A percentile compares a stretch with the other conserved stretches of the same genome.
phyloP scores from a whole-genome alignment of 2,329 filamentous ascomycete species.

The Fusarium cyanostomum region DNA sequence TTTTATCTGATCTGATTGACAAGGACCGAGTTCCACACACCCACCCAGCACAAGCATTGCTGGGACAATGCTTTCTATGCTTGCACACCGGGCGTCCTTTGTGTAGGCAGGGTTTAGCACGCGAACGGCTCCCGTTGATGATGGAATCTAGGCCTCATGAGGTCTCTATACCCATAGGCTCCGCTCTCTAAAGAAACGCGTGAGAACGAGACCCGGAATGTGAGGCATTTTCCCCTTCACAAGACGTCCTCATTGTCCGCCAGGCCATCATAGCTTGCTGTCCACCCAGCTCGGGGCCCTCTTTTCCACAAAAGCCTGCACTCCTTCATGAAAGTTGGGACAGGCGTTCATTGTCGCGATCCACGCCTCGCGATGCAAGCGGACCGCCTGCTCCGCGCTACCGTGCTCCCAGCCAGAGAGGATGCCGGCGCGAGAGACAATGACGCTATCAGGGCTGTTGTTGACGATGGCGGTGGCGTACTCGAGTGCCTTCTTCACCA shows the following conservation, averaged over 20 bases:
- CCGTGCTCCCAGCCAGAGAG: constrained; percentile 74
- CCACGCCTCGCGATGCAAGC: constrained; percentile 61
- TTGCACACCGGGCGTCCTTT: constrained; percentile 21
- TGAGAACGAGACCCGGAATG: too few species aligned
- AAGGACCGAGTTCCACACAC: constrained; percentile 13
- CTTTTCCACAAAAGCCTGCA: constrained; percentile 78
- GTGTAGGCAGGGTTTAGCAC: background rate
- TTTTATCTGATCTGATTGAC: constrained; percentile 36
- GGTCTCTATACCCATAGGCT: constrained; percentile 1
- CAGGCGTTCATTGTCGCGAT: constrained; percentile 66
- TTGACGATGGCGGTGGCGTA: constrained; percentile 67
- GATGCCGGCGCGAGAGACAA: constrained; percentile 74
- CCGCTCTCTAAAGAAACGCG: background rate
- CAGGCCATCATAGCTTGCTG: constrained; percentile 58
- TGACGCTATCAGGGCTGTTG: constrained; percentile 76
- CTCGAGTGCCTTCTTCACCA: constrained; percentile 64
- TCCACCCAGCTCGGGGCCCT: constrained; percentile 71
- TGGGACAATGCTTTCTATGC: constrained; percentile 1
- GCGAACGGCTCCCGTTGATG: background rate
- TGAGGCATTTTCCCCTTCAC: too few species aligned
- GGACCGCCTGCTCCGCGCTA: constrained; percentile 66
- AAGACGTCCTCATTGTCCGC: too few species aligned
- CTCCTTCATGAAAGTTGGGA: constrained; percentile 76
- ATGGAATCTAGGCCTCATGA: background rate
- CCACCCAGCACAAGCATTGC: constrained; percentile 10